These are phyloP conservation scores for Malassezia brasiliensis DNA, from an alignment of 1,284 basidiomycete genomes.

Conservation along the genomic window DNA sequence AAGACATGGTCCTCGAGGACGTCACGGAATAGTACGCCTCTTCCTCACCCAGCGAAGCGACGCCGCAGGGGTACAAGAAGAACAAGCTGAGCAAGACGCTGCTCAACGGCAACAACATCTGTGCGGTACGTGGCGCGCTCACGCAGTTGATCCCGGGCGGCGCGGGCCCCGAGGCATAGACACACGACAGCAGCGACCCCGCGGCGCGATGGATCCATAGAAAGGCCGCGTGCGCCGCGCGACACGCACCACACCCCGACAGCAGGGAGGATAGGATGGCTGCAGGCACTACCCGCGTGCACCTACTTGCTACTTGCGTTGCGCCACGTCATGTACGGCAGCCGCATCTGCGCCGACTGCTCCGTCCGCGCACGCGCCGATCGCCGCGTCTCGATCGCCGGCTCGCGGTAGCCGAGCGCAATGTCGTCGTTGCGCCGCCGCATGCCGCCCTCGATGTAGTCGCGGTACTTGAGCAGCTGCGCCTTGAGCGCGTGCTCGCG, in stretches of 20 bases:
- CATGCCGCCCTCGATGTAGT: constrained; percentile 72
- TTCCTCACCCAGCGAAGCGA: constrained; percentile 8
- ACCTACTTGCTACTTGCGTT: constrained; percentile 8
- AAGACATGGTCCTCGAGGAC: constrained; percentile 96
- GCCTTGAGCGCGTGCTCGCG: constrained; percentile 76
- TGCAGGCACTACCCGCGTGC: too few relatives aligned
- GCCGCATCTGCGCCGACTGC: constrained; percentile 13
- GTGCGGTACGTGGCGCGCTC: constrained; percentile 61
- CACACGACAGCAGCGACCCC: too few relatives aligned
- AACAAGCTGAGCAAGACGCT: constrained; percentile 81
- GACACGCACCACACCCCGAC: too few relatives aligned
- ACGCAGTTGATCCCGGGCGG: constrained; percentile 21
- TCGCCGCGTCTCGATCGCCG: constrained; percentile 20
- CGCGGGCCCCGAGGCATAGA: constrained; percentile 18
- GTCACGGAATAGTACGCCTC: constrained; percentile 80
- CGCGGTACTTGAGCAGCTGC: constrained; percentile 69
- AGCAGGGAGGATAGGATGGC: too few relatives aligned
- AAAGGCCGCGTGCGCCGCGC: too few relatives aligned
- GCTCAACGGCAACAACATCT: constrained; percentile 94
- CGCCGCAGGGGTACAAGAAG: constrained; percentile 53
- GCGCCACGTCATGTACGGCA: constrained; percentile 26
- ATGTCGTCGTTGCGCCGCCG: constrained; percentile 27
- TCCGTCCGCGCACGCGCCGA: constrained; percentile 19
- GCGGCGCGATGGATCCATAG: too few relatives aligned
- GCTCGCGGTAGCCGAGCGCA: constrained; percentile 24